Conservation (phyloP, 345 rosid genomes). For the Gynandropsis gynandra region DNA sequence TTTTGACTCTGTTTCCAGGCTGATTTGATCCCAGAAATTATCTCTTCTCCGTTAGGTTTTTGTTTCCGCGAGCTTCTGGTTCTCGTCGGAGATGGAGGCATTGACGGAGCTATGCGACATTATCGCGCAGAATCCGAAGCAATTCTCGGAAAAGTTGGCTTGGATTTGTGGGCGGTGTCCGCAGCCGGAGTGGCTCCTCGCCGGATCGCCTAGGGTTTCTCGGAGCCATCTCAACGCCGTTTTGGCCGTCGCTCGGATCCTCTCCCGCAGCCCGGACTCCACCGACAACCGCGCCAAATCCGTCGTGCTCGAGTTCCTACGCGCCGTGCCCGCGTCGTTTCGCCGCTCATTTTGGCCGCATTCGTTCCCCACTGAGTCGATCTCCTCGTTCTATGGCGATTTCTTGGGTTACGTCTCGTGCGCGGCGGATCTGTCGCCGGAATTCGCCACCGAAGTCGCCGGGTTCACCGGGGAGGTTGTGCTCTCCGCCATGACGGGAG, state of each 20-base stretch:
- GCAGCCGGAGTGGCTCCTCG: conserved; percentile 49
- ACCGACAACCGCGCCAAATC: conserved; percentile 53
- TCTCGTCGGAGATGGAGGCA: conserved; percentile 54
- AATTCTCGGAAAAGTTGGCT: conserved; percentile 67
- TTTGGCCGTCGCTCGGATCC: conserved; percentile 69
- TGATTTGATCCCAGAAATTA: conserved; percentile 24
- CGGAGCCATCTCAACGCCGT: conserved; percentile 86
- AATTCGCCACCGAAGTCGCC: conserved; percentile 60
- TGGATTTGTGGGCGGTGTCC: conserved; percentile 96
- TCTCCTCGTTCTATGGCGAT: conserved; percentile 56
- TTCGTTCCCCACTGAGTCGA: conserved; percentile 44
- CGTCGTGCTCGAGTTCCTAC: conserved; percentile 56
- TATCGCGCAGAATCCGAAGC: conserved; percentile 60
- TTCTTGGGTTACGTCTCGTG: conserved; percentile 53
- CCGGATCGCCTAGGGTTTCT: conserved; percentile 71
- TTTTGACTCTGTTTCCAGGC: conserved; percentile 22
- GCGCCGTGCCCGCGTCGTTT: conserved; percentile 65
- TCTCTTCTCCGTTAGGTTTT: not conserved
- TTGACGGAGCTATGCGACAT: conserved; percentile 83
- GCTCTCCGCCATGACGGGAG: conserved; percentile 34
- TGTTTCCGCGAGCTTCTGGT: not conserved
- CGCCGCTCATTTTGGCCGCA: conserved; percentile 84
- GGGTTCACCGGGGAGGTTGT: conserved; percentile 62
- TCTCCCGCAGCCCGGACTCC: conserved; percentile 45
- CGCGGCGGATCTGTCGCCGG: conserved; percentile 45